Conservation (phyloP, 192 early-diverging fungal genomes). For the Rhizophagus clarus region DNA sequence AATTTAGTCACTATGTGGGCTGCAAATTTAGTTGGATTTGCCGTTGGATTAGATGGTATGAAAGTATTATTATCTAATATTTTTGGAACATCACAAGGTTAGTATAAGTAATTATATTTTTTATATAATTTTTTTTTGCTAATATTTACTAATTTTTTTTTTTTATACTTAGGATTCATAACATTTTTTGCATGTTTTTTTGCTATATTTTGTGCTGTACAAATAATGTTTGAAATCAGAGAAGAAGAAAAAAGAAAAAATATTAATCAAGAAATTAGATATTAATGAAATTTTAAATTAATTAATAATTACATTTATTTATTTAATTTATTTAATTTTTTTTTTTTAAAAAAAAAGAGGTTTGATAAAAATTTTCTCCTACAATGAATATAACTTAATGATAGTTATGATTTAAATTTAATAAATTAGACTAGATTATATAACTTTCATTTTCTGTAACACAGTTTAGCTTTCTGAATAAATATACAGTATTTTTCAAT, state of each 20-base stretch:
- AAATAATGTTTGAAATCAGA: conserved; percentile 82
- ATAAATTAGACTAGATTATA: too few relatives aligned
- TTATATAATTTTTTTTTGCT: background rate
- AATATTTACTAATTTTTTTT: conserved; percentile 27
- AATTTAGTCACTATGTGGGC: conserved; percentile 96
- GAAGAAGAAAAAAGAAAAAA: conserved; percentile 69
- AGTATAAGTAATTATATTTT: conserved; percentile 1
- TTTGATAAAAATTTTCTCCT: too few relatives aligned
- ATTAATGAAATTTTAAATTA: too few relatives aligned
- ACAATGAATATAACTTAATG: too few relatives aligned
- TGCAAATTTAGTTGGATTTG: conserved; percentile 96
- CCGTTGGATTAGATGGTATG: conserved; percentile 86
- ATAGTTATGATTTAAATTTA: too few relatives aligned
- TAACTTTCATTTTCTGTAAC: too few relatives aligned
- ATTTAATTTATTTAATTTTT: background rate
- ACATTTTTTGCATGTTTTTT: conserved; percentile 53
- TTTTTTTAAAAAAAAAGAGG: background rate
- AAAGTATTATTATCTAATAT: conserved; percentile 70
- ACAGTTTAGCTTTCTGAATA: too few relatives aligned
- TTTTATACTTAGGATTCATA: conserved; percentile 38
- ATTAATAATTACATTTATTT: too few relatives aligned
- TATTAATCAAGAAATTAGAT: conserved; percentile 19
- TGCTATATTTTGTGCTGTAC: conserved; percentile 64
- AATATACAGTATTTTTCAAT: too few relatives aligned
- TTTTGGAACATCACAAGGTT: conserved; percentile 57